Percentiles rank a stretch among this genome's conserved stretches.
phyloP scores from a whole-genome alignment of 345 rosid genomes.

The Gossypium australe region DNA sequence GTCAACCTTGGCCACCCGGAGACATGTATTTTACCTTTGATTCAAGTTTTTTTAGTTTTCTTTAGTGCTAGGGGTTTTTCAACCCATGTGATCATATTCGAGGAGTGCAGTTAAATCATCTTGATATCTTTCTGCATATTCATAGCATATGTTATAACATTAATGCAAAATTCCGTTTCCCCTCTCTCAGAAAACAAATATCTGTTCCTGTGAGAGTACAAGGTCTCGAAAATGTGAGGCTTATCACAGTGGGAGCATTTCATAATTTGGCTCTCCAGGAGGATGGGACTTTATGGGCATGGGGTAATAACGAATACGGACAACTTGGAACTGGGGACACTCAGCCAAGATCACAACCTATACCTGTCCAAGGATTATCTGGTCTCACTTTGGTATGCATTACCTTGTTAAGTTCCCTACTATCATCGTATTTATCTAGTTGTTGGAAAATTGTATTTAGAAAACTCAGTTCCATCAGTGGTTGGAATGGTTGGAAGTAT shows the following conservation, averaged over 20 bases:
- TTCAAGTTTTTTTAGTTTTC: slow-evolving; percentile 6
- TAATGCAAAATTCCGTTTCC: neutral
- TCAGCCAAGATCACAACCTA: slow-evolving; percentile 96
- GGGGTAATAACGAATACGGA: slow-evolving; percentile 99
- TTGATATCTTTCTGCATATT: slow-evolving; percentile 1
- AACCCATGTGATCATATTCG: neutral
- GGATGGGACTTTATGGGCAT: slow-evolving; percentile 92
- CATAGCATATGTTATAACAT: neutral
- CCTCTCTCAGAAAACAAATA: slow-evolving; percentile 76
- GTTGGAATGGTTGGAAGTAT: neutral
- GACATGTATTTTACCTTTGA: slow-evolving; percentile 60
- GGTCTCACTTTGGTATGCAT: slow-evolving; percentile 73
- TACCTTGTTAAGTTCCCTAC: slow-evolving; percentile 5
- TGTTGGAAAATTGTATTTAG: neutral
- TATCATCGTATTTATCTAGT: neutral
- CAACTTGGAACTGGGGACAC: slow-evolving; percentile 99
- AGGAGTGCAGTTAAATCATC: neutral
- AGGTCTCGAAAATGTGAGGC: slow-evolving; percentile 84
- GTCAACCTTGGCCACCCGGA: slow-evolving; percentile 99
- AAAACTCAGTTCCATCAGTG: neutral
- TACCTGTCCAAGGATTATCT: slow-evolving; percentile 81
- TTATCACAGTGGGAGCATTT: slow-evolving; percentile 96
- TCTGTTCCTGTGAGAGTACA: slow-evolving; percentile 95
- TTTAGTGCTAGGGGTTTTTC: neutral
- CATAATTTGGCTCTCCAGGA: slow-evolving; percentile 96